Conservation (phyloP, 1,284 basidiomycete species). For the Sparassis latifolia region DNA sequence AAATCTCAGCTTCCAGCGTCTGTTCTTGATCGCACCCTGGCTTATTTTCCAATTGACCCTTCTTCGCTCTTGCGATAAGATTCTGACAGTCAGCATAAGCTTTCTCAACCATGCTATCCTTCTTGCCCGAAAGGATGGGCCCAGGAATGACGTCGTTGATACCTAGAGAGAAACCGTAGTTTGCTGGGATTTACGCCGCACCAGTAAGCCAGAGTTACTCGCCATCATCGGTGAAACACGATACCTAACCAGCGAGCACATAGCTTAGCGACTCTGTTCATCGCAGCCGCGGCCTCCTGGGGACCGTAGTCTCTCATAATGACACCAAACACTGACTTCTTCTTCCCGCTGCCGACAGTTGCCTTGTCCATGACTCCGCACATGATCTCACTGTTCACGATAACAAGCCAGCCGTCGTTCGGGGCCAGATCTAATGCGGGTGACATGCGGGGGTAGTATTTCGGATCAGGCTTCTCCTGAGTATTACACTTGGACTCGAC, state of each 20-base stretch:
- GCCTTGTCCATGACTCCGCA: slow-evolving; percentile 99
- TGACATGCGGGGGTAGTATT: slow-evolving; percentile 54
- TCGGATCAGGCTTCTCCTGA: slow-evolving; percentile 73
- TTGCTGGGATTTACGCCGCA: slow-evolving; percentile 48
- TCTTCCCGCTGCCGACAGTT: slow-evolving; percentile 97
- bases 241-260: slow-evolving; percentile 90
- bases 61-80: slow-evolving; percentile 86
- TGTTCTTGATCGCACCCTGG: slow-evolving; percentile 97
- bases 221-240: neutral
- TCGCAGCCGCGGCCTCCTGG: slow-evolving; percentile 90
- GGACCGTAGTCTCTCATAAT: slow-evolving; percentile 97
- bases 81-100: slow-evolving; percentile 89
- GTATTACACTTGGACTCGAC: slow-evolving; percentile 97
- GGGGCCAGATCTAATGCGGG: slow-evolving; percentile 83
- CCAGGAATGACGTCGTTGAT: slow-evolving; percentile 99
- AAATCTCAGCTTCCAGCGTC: slow-evolving; percentile 94
- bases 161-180: slow-evolving; percentile 96
- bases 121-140: slow-evolving; percentile 71
- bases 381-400: slow-evolving; percentile 99
- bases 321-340: slow-evolving; percentile 98
- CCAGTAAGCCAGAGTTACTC: too few species aligned
- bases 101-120: slow-evolving; percentile 82
- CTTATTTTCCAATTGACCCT: slow-evolving; percentile 91
- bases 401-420: slow-evolving; percentile 97
- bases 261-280: slow-evolving; percentile 95